phyloP scores from a whole-genome alignment of 1,139 yeast species.

The Diutina rugosa region DNA sequence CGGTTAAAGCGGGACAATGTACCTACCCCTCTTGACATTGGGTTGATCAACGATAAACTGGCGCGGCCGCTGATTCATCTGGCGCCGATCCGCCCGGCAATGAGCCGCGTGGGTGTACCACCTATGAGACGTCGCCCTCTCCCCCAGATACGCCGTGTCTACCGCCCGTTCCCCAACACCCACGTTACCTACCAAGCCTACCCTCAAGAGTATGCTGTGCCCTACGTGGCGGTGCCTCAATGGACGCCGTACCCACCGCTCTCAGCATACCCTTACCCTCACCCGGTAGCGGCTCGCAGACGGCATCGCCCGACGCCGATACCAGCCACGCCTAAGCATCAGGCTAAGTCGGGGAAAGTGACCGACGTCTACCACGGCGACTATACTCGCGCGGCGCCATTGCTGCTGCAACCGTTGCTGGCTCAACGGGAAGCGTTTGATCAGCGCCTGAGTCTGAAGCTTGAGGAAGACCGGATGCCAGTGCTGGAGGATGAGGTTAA shows the following conservation, averaged over 20 bases:
- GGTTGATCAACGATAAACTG: not conserved
- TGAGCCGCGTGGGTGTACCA: not conserved
- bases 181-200: not conserved
- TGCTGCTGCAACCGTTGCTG: constrained; percentile 41
- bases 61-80: not conserved
- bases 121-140: not conserved
- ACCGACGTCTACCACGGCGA: constrained; percentile 38
- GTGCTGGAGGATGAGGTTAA: constrained; percentile 24
- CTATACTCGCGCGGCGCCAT: constrained; percentile 34
- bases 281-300: not conserved
- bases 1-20: not conserved
- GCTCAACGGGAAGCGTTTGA: constrained; percentile 36
- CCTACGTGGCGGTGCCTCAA: not conserved
- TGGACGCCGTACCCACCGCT: not conserved
- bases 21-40: not conserved
- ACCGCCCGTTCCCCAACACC: not conserved
- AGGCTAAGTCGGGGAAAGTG: constrained; percentile 2
- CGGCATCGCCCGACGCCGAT: not conserved
- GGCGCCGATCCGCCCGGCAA: not conserved
- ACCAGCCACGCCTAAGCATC: not conserved
- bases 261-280: not conserved
- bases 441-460: constrained; percentile 5
- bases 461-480: constrained; percentile 24
- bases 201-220: not conserved
- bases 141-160: not conserved